Conservation (phyloP, 495 filamentous ascomycete species). For the Penicillium desertorum region DNA sequence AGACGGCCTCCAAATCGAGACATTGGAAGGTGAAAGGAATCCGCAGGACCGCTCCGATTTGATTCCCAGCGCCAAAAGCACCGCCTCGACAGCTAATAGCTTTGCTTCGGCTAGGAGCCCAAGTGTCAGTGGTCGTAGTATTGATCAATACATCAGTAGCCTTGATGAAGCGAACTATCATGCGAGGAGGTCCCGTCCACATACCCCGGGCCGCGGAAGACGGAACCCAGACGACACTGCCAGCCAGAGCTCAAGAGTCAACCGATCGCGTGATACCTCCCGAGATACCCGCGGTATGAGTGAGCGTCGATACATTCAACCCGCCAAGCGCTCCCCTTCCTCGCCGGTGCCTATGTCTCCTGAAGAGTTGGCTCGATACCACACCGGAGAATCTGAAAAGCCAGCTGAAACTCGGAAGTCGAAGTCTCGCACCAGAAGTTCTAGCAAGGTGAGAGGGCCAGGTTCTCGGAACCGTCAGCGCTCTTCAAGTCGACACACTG, state of each 20-base stretch:
- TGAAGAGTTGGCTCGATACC: constrained; percentile 67
- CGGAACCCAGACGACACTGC: constrained; percentile 51
- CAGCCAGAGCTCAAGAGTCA: constrained; percentile 46
- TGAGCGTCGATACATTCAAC: constrained; percentile 66
- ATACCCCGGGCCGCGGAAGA: constrained; percentile 58
- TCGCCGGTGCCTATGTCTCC: constrained; percentile 92
- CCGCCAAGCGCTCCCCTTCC: constrained; percentile 83
- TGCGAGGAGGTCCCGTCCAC: constrained; percentile 54
- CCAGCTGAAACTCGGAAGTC: constrained; percentile 42
- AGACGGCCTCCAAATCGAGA: constrained; percentile 72
- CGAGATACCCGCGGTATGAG: constrained; percentile 67
- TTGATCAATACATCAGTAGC: constrained; percentile 86
- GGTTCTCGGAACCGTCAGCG: constrained; percentile 41
- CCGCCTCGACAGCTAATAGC: constrained; percentile 48
- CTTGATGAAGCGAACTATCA: constrained; percentile 72
- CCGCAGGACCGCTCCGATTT: constrained; percentile 26
- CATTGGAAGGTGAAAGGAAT: constrained; percentile 55
- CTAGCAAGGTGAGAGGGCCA: constrained; percentile 39
- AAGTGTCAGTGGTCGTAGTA: constrained; percentile 60
- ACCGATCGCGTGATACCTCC: constrained; percentile 58
- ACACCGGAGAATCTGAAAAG: constrained; percentile 46
- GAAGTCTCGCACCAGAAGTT: constrained; percentile 40
- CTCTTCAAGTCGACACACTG: constrained; percentile 42
- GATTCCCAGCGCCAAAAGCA: constrained; percentile 47
- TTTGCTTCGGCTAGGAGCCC: constrained; percentile 51